A percentile compares a stretch with the other conserved stretches of the same genome.
Evolutionary conservation across 305 asterid genomes (phyloP).

Genomic region (Coffea humblotiana): DNA sequence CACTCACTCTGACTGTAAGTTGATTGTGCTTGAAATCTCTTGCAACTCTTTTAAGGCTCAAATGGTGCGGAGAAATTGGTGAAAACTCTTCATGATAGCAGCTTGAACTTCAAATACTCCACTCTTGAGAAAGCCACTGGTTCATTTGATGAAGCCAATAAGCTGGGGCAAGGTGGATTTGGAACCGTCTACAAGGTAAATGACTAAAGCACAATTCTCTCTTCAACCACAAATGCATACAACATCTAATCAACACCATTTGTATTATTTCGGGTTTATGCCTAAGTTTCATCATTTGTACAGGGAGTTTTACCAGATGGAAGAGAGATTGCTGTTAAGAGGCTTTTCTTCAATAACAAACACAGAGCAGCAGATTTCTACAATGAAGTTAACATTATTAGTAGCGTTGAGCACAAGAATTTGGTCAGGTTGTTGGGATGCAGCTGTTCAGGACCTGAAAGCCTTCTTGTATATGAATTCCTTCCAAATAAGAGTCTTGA

Average conservation of each 20-base stretch:
- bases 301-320: constrained; percentile 92
- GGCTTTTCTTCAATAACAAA: constrained; percentile 72
- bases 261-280: background rate
- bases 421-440: constrained; percentile 76
- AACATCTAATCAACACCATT: background rate
- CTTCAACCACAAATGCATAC: background rate
- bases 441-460: constrained; percentile 83
- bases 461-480: constrained; percentile 79
- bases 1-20: background rate
- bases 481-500: constrained; percentile 78
- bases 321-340: constrained; percentile 81
- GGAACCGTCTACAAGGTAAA: constrained; percentile 43
- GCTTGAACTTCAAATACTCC: constrained; percentile 45
- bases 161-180: constrained; percentile 51
- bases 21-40: background rate
- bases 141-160: constrained; percentile 45
- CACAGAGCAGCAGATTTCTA: constrained; percentile 83
- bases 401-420: constrained; percentile 73
- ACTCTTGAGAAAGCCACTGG: constrained; percentile 42
- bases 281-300: background rate
- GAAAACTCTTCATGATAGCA: constrained; percentile 31
- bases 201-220: background rate
- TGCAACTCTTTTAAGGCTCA: constrained; percentile 24
- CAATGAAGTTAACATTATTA: constrained; percentile 84
- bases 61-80: constrained; percentile 32